phyloP scores from a whole-genome alignment of 345 rosid genomes.

The Schrenkiella parvula region DNA sequence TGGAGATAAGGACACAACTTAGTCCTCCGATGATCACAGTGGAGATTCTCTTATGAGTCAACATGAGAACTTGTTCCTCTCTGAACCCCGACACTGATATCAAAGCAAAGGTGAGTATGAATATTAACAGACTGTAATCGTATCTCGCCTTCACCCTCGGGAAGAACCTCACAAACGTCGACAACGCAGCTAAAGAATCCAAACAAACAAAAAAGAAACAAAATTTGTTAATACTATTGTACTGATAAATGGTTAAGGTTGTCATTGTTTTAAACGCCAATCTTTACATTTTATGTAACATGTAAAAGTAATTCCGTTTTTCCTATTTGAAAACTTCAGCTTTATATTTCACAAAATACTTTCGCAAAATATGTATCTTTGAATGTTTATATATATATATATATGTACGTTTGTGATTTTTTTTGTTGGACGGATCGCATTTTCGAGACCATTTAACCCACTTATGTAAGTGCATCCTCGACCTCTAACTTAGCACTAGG shows the following conservation, averaged over 20 bases:
- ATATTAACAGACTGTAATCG: conserved; percentile 70
- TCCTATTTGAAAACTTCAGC: too few relatives aligned
- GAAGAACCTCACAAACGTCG: conserved; percentile 69
- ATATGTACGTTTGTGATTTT: too few relatives aligned
- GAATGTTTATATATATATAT: too few relatives aligned
- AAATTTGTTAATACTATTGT: background rate
- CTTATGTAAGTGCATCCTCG: too few relatives aligned
- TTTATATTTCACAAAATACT: too few relatives aligned
- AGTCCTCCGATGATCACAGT: conserved; percentile 65
- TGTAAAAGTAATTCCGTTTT: too few relatives aligned
- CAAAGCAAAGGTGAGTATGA: conserved; percentile 70
- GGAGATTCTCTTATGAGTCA: conserved; percentile 55
- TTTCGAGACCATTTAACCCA: too few relatives aligned
- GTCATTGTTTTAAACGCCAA: background rate
- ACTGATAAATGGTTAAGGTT: background rate
- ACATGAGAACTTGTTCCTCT: conserved; percentile 44
- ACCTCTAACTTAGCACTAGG: too few relatives aligned
- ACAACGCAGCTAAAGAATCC: conserved; percentile 42
- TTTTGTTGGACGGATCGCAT: too few relatives aligned
- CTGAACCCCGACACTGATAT: conserved; percentile 69
- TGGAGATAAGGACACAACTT: conserved; percentile 40
- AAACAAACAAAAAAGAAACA: background rate
- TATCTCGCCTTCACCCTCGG: conserved; percentile 79
- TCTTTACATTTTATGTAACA: background rate
- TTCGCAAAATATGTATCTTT: background rate